Evolutionary conservation across 257 asterid genomes (phyloP).

Genomic region (Petunia secreta): DNA sequence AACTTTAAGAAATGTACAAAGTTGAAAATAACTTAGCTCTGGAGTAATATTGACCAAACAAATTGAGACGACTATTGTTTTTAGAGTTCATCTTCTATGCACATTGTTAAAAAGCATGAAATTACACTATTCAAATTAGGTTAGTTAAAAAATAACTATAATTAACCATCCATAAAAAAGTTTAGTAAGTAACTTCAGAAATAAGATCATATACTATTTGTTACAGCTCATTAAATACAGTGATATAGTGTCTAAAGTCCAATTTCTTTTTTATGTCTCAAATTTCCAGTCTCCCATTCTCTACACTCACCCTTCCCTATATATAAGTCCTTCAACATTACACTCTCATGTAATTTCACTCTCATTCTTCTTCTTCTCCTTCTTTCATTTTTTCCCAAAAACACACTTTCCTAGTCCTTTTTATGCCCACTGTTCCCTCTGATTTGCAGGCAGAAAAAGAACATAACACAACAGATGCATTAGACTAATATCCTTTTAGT

Average conservation of each 20-base stretch:
- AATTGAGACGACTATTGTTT: neutral
- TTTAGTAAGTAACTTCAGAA: no score
- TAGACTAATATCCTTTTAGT: neutral
- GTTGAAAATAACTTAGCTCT: neutral
- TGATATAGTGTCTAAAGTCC: no score
- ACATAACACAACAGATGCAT: neutral
- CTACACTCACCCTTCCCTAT: neutral
- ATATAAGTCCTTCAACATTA: neutral
- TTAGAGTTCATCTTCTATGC: neutral
- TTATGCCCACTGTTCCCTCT: neutral
- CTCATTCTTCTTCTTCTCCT: neutral
- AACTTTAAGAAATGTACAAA: neutral
- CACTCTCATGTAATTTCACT: constrained; percentile 21
- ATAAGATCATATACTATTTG: no score
- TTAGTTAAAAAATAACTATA: neutral
- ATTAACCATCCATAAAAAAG: neutral
- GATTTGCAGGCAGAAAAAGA: neutral
- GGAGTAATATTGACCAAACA: neutral
- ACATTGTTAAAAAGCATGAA: no score
- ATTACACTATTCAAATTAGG: no score
- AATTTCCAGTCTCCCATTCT: no score
- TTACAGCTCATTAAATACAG: no score
- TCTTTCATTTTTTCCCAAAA: neutral
- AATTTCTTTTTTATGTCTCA: no score
- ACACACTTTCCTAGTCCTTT: neutral